Conservation (phyloP, 2,329 filamentous ascomycete genomes). For the Decorospora gaudefroyi region DNA sequence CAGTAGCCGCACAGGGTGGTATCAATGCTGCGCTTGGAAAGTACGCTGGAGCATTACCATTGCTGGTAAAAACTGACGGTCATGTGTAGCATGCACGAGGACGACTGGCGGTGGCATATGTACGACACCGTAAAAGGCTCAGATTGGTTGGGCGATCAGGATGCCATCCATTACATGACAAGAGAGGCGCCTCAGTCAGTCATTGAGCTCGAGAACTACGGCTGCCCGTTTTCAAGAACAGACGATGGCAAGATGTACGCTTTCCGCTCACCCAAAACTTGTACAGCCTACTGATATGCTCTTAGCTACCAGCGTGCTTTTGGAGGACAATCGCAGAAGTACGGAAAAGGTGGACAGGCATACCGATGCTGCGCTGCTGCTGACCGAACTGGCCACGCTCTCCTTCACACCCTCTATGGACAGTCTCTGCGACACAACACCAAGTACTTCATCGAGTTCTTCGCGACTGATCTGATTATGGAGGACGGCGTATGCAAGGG, state of each 20-base stretch:
- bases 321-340: conserved; percentile 95
- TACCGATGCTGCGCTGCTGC: conserved; percentile 97
- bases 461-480: conserved; percentile 96
- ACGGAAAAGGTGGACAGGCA: conserved; percentile 94
- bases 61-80: conserved; percentile 26
- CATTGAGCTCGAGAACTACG: conserved; percentile 95
- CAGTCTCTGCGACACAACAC: conserved; percentile 97
- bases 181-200: conserved; percentile 89
- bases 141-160: conserved; percentile 96
- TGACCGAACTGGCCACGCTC: conserved; percentile 94
- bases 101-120: conserved; percentile 99
- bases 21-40: conserved; percentile 90
- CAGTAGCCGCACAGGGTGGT: conserved; percentile 74
- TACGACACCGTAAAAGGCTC: conserved; percentile 98
- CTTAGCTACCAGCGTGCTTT: conserved; percentile 95
- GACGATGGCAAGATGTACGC: conserved; percentile 89
- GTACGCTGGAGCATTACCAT: conserved; percentile 34
- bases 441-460: conserved; percentile 99
- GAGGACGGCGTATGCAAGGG: conserved; percentile 95
- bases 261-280: background rate
- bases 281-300: conserved; percentile 12
- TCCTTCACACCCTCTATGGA: conserved; percentile 97
- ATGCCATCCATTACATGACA: conserved; percentile 99
- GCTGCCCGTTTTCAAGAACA: conserved; percentile 94
- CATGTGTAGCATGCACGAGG: conserved; percentile 76